phyloP scores from a whole-genome alignment of 2,329 filamentous ascomycete species.

The Pseudogymnoascus sp. region DNA sequence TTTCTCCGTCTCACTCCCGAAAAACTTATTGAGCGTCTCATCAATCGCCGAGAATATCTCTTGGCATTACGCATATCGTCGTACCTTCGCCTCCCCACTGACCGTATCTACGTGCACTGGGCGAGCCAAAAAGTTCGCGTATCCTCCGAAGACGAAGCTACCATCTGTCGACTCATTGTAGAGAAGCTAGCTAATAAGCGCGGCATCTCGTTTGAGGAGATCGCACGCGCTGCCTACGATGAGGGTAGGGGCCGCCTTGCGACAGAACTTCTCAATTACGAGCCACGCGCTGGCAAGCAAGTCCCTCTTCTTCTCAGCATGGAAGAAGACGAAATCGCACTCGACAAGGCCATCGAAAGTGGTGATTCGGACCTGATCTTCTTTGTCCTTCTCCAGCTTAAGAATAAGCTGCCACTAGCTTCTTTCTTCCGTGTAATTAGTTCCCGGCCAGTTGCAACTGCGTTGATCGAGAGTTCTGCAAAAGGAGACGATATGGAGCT shows the following conservation, averaged over 20 bases:
- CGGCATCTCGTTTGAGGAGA: conserved; percentile 91
- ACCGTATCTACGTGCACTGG: conserved; percentile 94
- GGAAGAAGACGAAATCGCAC: conserved; percentile 89
- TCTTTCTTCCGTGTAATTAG: conserved; percentile 91
- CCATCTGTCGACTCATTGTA: conserved; percentile 78
- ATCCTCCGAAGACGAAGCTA: conserved; percentile 78
- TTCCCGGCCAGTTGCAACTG: conserved; percentile 72
- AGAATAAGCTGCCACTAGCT: conserved; percentile 81
- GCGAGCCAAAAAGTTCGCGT: conserved; percentile 86
- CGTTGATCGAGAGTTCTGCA: conserved; percentile 80
- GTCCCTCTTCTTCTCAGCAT: conserved; percentile 88
- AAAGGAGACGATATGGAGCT: conserved; percentile 67
- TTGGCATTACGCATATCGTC: conserved; percentile 81
- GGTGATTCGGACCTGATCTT: conserved; percentile 91
- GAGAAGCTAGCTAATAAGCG: conserved; percentile 78
- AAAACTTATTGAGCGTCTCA: conserved; percentile 72
- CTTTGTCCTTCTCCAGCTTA: conserved; percentile 78
- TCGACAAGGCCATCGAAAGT: conserved; percentile 94
- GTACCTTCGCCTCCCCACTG: conserved; percentile 76
- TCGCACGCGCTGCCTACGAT: conserved; percentile 86
- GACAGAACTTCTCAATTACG: conserved; percentile 84
- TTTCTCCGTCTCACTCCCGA: conserved; percentile 87
- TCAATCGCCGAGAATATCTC: conserved; percentile 85
- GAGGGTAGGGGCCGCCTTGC: conserved; percentile 85
- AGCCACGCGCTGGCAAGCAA: conserved; percentile 90